Evolutionary conservation across 1,284 basidiomycete species (phyloP), one percentile per base, ranked within the genome.

Genomic region (Pseudozyma pruni): DNA sequence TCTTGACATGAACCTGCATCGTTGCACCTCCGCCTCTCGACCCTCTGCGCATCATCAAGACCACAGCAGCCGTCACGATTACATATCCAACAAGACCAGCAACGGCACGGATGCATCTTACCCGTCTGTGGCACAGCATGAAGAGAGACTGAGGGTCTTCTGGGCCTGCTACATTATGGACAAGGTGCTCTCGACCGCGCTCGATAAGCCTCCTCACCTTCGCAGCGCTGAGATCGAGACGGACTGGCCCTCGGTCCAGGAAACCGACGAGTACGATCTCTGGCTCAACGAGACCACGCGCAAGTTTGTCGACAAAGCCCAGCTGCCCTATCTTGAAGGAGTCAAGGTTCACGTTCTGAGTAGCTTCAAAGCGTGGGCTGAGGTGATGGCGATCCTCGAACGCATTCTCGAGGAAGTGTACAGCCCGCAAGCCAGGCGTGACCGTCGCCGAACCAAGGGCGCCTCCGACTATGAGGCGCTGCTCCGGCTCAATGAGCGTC

Each of bases 101-200:
- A 27, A 16, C 7, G 48, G 42, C 8, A 48, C 31, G 16, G 22
- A 17, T 8, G 57, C 42, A 5, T 22, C 46, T 25, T 46, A 32
- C 25, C 17, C 42, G 13, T 50, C 35, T 4, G 45, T 37, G 29
- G 42, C 58, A 11, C 48, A 53, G 31, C 13, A 35, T 17, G 70
- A 75, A 29, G 72, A 75, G 32, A 43, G 51, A 3, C 32, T 62
- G 32, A 59, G 72, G 13, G 55, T 57, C 11, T 57, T 72, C n/a
- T 75, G 72, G 72, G 72, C 64, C 0, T 69, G 63, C 41, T 73
- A 61, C 49, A 66, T 71, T 17, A 60, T 75, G 25, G 72, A 75
- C 51, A 75, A 75, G 60, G 66, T 75, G 23, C 72, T 75, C 20
- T 68, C 56, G 29, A 64, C 64, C 19, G 70, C 72, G 8, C 61